A percentile compares a stretch with the other conserved stretches of the same genome.
phyloP scores from a whole-genome alignment of 2,329 filamentous ascomycete species.

The Fusarium kyushuense region DNA sequence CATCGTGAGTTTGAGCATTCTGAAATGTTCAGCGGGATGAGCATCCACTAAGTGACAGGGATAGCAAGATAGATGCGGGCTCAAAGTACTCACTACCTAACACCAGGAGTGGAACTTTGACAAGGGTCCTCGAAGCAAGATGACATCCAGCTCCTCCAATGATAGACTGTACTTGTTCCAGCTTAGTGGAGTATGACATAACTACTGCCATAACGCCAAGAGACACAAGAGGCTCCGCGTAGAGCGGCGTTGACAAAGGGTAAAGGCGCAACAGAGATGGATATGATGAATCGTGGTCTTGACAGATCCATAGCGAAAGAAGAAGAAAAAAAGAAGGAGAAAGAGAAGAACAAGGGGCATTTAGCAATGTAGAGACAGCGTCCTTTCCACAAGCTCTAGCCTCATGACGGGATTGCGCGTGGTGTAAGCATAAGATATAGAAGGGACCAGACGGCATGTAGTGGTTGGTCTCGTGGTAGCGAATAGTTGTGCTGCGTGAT shows the following conservation, averaged over 20 bases:
- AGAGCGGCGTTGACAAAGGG: slow-evolving; percentile 33
- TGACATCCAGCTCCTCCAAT: slow-evolving; percentile 49
- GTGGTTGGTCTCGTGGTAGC: slow-evolving; percentile 44
- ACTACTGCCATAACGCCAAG: slow-evolving; percentile 29
- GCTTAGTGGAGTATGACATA: slow-evolving; percentile 49
- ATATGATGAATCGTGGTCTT: slow-evolving; percentile 39
- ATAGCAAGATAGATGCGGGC: slow-evolving; percentile 29
- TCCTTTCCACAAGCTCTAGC: slow-evolving; percentile 29
- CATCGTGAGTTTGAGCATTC: slow-evolving; percentile 41
- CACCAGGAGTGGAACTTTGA: slow-evolving; percentile 32
- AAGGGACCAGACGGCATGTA: slow-evolving; percentile 35
- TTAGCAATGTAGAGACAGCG: slow-evolving; percentile 10
- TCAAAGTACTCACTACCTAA: slow-evolving; percentile 40
- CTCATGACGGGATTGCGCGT: slow-evolving; percentile 42
- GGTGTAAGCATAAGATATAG: slow-evolving; percentile 34
- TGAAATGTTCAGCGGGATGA: slow-evolving; percentile 44
- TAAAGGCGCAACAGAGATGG: slow-evolving; percentile 39
- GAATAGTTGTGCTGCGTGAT: slow-evolving; percentile 44
- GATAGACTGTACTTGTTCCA: slow-evolving; percentile 32
- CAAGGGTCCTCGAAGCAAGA: slow-evolving; percentile 48
- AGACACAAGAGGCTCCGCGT: slow-evolving; percentile 39
- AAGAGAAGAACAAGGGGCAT: slow-evolving; percentile 7
- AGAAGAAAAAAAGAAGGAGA: neutral
- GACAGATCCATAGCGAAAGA: slow-evolving; percentile 23
- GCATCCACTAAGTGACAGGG: slow-evolving; percentile 35